These are phyloP conservation scores for Kodamaea fukazawae DNA, from an alignment of 805 yeast species.

Conservation along the genomic window DNA sequence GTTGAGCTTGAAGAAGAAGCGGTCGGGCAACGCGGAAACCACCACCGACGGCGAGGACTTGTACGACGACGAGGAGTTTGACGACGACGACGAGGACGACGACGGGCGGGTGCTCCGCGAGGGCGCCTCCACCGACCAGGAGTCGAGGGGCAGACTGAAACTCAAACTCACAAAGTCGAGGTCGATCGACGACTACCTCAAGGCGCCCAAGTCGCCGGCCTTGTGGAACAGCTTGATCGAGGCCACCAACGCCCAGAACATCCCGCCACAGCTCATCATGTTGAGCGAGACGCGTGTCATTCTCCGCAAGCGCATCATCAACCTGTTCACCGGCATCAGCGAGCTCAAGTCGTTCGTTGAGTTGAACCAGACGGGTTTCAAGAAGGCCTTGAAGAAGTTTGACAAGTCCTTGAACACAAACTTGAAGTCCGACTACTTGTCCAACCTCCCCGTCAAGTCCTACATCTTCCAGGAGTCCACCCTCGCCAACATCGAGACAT, in stretches of 20 bases:
- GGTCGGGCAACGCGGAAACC: slow-evolving; percentile 26
- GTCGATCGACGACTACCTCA: slow-evolving; percentile 36
- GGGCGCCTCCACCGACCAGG: slow-evolving; percentile 7
- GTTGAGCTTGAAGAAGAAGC: slow-evolving; percentile 4
- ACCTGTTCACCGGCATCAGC: slow-evolving; percentile 42
- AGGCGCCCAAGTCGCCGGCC: slow-evolving; percentile 34
- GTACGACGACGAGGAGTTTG: slow-evolving; percentile 29
- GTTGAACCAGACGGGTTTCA: slow-evolving; percentile 51
- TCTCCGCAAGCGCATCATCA: slow-evolving; percentile 46
- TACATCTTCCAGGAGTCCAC: slow-evolving; percentile 40
- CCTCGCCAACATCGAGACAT: slow-evolving; percentile 27
- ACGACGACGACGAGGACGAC: slow-evolving; percentile 28
- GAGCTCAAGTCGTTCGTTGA: slow-evolving; percentile 52
- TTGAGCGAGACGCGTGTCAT: slow-evolving; percentile 50
- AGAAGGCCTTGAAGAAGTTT: slow-evolving; percentile 52
- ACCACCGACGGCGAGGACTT: slow-evolving; percentile 36
- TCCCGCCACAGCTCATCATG: slow-evolving; percentile 33
- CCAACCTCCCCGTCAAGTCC: slow-evolving; percentile 42
- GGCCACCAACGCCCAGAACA: slow-evolving; percentile 14
- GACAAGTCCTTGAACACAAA: slow-evolving; percentile 48
- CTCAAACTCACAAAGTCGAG: slow-evolving; percentile 10
- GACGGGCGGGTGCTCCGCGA: slow-evolving; percentile 17
- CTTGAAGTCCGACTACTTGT: slow-evolving; percentile 43
- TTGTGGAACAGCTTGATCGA: slow-evolving; percentile 29
- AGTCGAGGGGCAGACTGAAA: slow-evolving; percentile 5